Conservation (phyloP, 176 grass and related monocot species). For the Oryza brachyantha region DNA sequence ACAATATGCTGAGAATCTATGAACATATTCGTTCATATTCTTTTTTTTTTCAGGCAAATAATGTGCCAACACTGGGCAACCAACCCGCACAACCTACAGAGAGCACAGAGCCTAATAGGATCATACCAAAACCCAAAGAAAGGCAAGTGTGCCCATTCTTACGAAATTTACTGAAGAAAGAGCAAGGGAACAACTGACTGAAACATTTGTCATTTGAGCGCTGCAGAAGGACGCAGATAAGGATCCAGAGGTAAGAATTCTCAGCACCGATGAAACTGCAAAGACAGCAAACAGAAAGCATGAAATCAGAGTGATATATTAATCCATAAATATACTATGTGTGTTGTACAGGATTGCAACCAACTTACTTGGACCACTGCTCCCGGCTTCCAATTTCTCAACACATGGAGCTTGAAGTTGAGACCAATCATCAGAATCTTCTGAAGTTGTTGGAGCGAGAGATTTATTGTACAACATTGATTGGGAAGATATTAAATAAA, state of each 20-base stretch:
- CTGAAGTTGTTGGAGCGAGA: neutral
- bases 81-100: conserved; percentile 9
- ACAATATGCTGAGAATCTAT: neutral
- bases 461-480: neutral
- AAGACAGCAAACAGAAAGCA: neutral
- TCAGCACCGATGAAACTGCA: neutral
- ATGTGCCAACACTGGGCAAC: conserved; percentile 23
- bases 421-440: neutral
- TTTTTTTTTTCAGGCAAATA: conserved; percentile 54
- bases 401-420: conserved; percentile 21
- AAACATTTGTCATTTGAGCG: conserved; percentile 11
- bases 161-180: conserved; percentile 54
- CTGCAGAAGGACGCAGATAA: conserved; percentile 32
- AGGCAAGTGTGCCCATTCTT: conserved; percentile 60
- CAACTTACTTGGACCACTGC: conserved; percentile 33
- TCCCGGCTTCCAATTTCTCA: neutral
- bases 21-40: neutral
- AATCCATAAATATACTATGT: conserved; percentile 1
- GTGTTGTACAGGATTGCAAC: conserved; percentile 32
- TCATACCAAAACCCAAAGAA: conserved; percentile 36
- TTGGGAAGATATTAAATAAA: neutral
- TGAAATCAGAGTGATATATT: neutral
- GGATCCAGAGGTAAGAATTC: conserved; percentile 38
- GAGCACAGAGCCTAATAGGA: neutral
- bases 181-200: conserved; percentile 29